Percentiles rank a stretch among this genome's conserved stretches.
Conservation (phyloP, 129 eudicot species). For the Helichrysum umbraculigerum region DNA sequence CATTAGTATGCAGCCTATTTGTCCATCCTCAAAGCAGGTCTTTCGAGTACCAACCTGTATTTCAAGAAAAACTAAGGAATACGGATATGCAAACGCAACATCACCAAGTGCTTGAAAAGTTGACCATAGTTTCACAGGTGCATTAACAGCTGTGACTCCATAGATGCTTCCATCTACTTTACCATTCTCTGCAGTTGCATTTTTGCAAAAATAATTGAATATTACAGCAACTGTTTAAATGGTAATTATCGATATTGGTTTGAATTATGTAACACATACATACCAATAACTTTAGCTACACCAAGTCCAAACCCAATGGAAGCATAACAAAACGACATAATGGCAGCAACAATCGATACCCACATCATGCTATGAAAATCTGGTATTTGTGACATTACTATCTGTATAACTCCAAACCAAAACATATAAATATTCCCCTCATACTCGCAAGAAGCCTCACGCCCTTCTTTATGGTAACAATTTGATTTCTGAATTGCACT, state of each 20-base stretch:
- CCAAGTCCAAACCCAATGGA: slow-evolving; percentile 72
- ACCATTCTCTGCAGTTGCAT: slow-evolving; percentile 54
- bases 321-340: slow-evolving; percentile 75
- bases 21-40: not conserved
- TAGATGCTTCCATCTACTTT: slow-evolving; percentile 60
- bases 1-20: not conserved
- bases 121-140: slow-evolving; percentile 59
- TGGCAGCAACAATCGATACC: slow-evolving; percentile 69
- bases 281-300: slow-evolving; percentile 57
- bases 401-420: slow-evolving; percentile 61
- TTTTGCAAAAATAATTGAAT: not conserved
- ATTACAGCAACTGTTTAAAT: not conserved
- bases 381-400: slow-evolving; percentile 67
- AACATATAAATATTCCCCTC: slow-evolving; percentile 49
- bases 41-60: slow-evolving; percentile 48
- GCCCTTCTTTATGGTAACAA: slow-evolving; percentile 68
- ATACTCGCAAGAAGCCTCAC: slow-evolving; percentile 42
- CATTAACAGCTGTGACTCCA: slow-evolving; percentile 58
- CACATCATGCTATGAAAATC: slow-evolving; percentile 65
- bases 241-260: not conserved
- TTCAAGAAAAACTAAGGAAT: slow-evolving; percentile 62
- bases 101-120: slow-evolving; percentile 79
- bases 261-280: not conserved
- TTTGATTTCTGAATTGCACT: slow-evolving; percentile 70
- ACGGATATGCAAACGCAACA: slow-evolving; percentile 84